Conservation (phyloP, 371 early-diverging fungal species). For the Fennellomyces sp. region DNA sequence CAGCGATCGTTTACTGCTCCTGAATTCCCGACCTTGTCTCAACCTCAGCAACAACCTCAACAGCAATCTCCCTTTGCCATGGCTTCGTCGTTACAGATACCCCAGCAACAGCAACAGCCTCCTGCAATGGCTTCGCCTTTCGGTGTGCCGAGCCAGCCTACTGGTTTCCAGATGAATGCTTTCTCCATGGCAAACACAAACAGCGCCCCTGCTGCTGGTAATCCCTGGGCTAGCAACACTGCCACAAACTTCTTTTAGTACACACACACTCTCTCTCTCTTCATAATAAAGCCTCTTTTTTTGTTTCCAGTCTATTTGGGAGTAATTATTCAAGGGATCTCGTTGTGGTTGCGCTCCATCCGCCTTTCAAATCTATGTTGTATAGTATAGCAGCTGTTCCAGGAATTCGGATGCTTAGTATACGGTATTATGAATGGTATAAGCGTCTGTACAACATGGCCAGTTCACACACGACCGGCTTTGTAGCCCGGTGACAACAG, state of each 20-base stretch:
- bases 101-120: conserved; percentile 12
- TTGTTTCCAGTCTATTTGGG: no score
- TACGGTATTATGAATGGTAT: no score
- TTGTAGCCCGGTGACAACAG: no score
- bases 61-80: neutral
- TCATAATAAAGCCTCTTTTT: neutral
- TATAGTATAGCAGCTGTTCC: no score
- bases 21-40: conserved; percentile 7
- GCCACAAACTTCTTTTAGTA: neutral
- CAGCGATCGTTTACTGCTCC: conserved; percentile 11
- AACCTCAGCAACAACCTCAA: conserved; percentile 3
- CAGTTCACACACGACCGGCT: no score
- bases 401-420: no score
- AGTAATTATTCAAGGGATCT: no score
- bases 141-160: neutral
- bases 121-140: neutral
- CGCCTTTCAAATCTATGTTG: no score
- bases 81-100: conserved; percentile 10
- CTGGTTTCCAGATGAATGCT: conserved; percentile 2
- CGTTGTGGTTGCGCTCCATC: no score
- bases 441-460: no score
- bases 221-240: neutral
- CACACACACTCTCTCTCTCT: neutral
- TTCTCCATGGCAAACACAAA: neutral
- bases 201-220: neutral